A percentile compares a stretch with the other conserved stretches of the same genome.
phyloP scores from a whole-genome alignment of 2,329 filamentous ascomycete genomes.

The Colletotrichum incanum region DNA sequence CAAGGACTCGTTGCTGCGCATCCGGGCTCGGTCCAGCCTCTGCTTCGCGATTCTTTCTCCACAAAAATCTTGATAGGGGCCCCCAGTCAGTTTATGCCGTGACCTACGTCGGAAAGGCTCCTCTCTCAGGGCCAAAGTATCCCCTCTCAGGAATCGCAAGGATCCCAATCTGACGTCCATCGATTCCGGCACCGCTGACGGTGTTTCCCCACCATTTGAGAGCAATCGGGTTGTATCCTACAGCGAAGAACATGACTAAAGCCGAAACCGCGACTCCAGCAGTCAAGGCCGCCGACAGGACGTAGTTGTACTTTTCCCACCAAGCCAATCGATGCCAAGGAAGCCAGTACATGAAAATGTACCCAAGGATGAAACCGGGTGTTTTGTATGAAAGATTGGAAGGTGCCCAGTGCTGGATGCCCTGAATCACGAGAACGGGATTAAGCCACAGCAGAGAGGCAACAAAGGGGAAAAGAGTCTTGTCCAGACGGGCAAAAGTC shows the following conservation, averaged over 20 bases:
- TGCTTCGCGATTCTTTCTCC: neutral
- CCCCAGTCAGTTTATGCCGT: no score
- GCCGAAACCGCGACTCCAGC: conserved; percentile 60
- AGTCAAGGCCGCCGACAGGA: conserved; percentile 59
- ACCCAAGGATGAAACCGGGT: conserved; percentile 58
- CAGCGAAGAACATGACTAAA: conserved; percentile 61
- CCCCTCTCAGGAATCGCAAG: conserved; percentile 46
- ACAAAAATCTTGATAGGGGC: rapidly evolving
- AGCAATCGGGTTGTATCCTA: conserved; percentile 55
- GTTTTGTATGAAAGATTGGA: conserved; percentile 61
- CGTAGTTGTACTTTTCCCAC: conserved; percentile 65
- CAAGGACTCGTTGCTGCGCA: neutral
- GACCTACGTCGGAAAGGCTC: conserved; percentile 39
- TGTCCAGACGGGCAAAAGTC: conserved; percentile 54
- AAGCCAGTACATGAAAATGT: conserved; percentile 62
- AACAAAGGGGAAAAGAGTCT: conserved; percentile 56
- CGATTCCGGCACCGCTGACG: conserved; percentile 44
- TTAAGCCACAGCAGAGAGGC: conserved; percentile 59
- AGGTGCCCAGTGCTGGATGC: conserved; percentile 61
- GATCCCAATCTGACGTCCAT: conserved; percentile 46
- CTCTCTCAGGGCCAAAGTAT: conserved; percentile 50
- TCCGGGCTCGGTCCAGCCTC: neutral
- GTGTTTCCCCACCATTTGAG: conserved; percentile 63
- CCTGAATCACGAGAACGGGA: conserved; percentile 58
- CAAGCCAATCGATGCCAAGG: conserved; percentile 57